Base-by-base conservation (phyloP, 345 rosid species). In the Acer negundo region DNA sequence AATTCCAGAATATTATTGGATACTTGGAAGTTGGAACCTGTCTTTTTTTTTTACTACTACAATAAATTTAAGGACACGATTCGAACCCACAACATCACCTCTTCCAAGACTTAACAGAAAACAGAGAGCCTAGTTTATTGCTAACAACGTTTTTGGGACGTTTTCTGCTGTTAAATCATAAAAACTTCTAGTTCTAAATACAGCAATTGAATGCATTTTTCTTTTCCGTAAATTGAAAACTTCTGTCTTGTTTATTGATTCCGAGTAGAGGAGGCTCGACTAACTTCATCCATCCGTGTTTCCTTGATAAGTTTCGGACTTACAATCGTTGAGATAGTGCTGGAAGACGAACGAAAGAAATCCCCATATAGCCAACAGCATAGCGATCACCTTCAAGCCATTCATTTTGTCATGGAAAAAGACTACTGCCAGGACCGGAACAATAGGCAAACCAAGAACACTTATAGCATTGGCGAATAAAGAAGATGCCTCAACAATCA, bases 351-450 rank as follows among this genome's bases (percentile, higher is more conserved):
- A 86, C n/a, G 90, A 90, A 51, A 81, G 6, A 61, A 89, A 88
- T 11, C 93, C 98, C 98, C 95, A 89, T 7, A 86, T 53, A 23
- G 93, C 95, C 77, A 92, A 65, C 63, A 83, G 75, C 91, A 94
- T 83, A 22, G 95, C 80, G 62, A 88, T 86, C 19, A 69, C 88
- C 82, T 94, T 94, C 12, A 90, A 71, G 16, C 90, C 93, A 49
- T 85, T 78, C 94, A 93, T 89, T 62, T 83, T 79, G 69, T 93
- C 97, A 15, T 82, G 84, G 80, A 91, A 89, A 51, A 89, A 78
- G 80, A 91, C 78, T 66, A 90, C 88, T 24, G 94, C 96, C 64
- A 88, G 7, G 26, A 88, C 69, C 6, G 97, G 94, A 76, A 87
- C 83, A 7, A 93, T 75, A 3, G 94, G 96, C 80, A 86, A 75